Evolutionary conservation across 2,329 filamentous ascomycete species (phyloP).

Genomic region (Penicillium sp.): DNA sequence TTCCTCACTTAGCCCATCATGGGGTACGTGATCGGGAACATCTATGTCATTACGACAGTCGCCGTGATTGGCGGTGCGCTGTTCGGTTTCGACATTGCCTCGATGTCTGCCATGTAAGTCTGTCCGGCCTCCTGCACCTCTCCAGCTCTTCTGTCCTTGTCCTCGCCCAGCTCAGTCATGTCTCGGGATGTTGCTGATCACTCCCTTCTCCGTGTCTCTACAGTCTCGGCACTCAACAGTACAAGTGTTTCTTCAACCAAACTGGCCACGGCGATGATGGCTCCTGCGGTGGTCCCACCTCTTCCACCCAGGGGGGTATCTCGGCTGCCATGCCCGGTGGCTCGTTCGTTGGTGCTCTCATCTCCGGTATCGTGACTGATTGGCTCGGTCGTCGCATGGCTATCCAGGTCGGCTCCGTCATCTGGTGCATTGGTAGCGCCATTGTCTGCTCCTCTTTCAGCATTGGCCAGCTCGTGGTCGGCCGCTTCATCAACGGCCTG

Average conservation of each 20-base stretch:
- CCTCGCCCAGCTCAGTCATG: no score
- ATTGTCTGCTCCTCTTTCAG: constrained; percentile 66
- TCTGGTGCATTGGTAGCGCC: constrained; percentile 58
- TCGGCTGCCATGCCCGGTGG: constrained; percentile 74
- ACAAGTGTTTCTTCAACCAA: constrained; percentile 72
- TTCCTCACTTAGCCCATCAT: constrained; percentile 26
- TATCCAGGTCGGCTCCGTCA: constrained; percentile 55
- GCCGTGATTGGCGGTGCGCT: constrained; percentile 66
- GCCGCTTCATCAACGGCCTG: constrained; percentile 70
- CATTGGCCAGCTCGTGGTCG: constrained; percentile 70
- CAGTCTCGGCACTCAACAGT: constrained; percentile 65
- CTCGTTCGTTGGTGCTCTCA: constrained; percentile 64
- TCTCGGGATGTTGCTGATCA: background rate
- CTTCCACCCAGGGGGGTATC: constrained; percentile 66
- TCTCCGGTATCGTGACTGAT: constrained; percentile 59
- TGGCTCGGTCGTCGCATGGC: constrained; percentile 55
- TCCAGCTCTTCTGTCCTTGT: background rate
- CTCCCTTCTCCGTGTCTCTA: constrained; percentile 4
- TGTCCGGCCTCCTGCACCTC: background rate
- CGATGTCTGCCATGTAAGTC: constrained; percentile 64
- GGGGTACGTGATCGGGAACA: constrained; percentile 52
- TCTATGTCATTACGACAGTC: constrained; percentile 61
- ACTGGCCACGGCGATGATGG: constrained; percentile 35
- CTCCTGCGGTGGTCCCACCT: constrained; percentile 46
- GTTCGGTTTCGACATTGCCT: constrained; percentile 78